Base-by-base conservation (phyloP, 129 eudicot genomes). In the Smallanthus sonchifolius region DNA sequence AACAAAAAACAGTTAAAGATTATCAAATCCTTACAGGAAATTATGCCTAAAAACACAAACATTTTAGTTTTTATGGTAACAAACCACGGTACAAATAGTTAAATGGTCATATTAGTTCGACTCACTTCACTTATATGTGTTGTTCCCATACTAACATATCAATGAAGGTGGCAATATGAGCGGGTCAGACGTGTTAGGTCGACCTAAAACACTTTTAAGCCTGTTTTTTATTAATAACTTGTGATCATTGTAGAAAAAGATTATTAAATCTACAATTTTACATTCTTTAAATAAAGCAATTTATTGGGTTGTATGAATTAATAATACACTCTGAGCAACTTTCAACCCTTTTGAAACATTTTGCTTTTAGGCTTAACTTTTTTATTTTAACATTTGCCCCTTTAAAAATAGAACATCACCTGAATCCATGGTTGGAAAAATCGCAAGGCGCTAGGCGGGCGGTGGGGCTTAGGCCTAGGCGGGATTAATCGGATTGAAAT, bases 1-100 rank as follows among this genome's bases (percentile, higher is more conserved):
- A 77, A 82, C 61, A 62, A 30, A 77, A 67, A 75, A 30, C n/a
- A 66, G 61, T 35, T 48, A 9, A 77, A 45, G 40, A 17, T 61
- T 11, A 14, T 69, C 28, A 82, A 62, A 24, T 42, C 28, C 43
- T 43, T 44, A 32, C 9, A 6, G 16, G 1, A 62, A 74, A 49
- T 7, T 35, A 70, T 36, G 64, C 49, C 49, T 20, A 37, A 48
- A 72, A 74, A 74, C 54, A 14, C 54, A 72, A 56, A 66, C 13
- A 11, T 10, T 15, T 1, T 45, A 42, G 35, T 38, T 72, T 37
- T 56, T 24, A 13, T 17, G 75, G 66, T 7, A 54, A 38, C 5
- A 55, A 54, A 54, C 9, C 51, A 45, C 51, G 11, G 51, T 45
- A 45, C 51, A 45, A 45, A 45, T 45, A 45, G 2, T 10, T 10